A percentile compares a stretch with the other conserved stretches of the same genome.
Conservation (phyloP, 2,329 filamentous ascomycete species). For the Aaosphaeria arxii region DNA sequence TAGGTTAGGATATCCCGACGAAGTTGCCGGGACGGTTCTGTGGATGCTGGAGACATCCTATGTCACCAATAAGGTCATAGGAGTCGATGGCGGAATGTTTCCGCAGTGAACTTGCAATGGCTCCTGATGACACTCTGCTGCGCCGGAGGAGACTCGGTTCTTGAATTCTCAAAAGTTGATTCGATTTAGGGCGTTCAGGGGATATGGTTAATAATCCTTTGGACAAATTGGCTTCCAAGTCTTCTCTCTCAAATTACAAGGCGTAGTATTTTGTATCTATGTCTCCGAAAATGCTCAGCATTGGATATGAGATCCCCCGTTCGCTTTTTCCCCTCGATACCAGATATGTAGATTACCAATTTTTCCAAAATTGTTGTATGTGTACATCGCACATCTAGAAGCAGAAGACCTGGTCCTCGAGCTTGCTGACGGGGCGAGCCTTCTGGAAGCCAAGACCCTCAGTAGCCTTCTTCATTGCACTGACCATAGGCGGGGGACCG, state of each 20-base stretch:
- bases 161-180: no score
- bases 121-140: not conserved
- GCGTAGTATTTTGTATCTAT: no score
- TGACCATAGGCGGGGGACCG: slow-evolving; percentile 94
- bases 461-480: slow-evolving; percentile 93
- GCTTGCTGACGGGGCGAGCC: slow-evolving; percentile 91
- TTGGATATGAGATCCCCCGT: no score
- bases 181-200: no score
- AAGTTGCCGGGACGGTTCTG: slow-evolving; percentile 47
- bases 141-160: not conserved
- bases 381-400: slow-evolving; percentile 56
- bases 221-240: no score
- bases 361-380: no score
- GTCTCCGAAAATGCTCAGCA: no score
- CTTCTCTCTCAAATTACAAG: no score
- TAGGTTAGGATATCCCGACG: slow-evolving; percentile 43
- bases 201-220: no score
- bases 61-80: slow-evolving; percentile 44
- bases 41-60: slow-evolving; percentile 49
- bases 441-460: slow-evolving; percentile 88
- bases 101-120: slow-evolving; percentile 10
- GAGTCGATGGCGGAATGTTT: slow-evolving; percentile 21
- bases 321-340: no score
- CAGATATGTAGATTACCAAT: no score
- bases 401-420: slow-evolving; percentile 96